Conservation (phyloP, 495 filamentous ascomycete genomes). For the Staphylotrichum longicolle region DNA sequence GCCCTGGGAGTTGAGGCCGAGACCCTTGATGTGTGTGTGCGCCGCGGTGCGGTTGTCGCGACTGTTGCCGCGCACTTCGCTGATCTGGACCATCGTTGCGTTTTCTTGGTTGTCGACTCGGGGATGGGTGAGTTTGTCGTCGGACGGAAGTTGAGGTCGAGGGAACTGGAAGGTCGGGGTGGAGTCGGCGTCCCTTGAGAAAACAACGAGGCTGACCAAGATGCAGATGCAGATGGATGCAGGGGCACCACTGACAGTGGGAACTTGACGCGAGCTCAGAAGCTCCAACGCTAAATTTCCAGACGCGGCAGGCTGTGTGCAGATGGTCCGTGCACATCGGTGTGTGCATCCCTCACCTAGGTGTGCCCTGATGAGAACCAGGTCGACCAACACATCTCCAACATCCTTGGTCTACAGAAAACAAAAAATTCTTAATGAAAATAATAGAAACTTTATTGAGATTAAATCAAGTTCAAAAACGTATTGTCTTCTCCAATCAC, state of each 20-base stretch:
- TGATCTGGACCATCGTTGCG: conserved; percentile 79
- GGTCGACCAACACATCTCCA: too few relatives aligned
- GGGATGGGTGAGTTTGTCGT: background rate
- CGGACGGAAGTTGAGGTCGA: conserved; percentile 6
- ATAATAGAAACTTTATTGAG: too few relatives aligned
- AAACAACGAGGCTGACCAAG: background rate
- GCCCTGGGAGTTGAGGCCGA: conserved; percentile 80
- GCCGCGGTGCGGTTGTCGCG: conserved; percentile 94
- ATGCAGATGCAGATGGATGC: background rate
- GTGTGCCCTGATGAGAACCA: background rate
- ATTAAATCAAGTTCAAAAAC: too few relatives aligned
- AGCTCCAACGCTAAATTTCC: conserved; percentile 29
- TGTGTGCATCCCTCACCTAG: conserved; percentile 7
- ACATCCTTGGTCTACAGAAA: background rate
- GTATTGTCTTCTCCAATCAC: too few relatives aligned
- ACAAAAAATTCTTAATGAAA: background rate
- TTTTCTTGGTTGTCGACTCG: conserved; percentile 1
- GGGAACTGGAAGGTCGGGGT: conserved; percentile 1
- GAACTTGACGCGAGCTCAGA: conserved; percentile 19
- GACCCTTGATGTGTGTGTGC: conserved; percentile 94
- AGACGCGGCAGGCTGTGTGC: conserved; percentile 10
- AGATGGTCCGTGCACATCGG: conserved; percentile 19
- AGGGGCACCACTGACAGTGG: background rate
- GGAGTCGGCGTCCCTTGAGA: background rate
- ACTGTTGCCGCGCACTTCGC: conserved; percentile 91